Evolutionary conservation across 768 basidiomycete genomes (phyloP), one percentile per base, ranked within the genome.

Genomic region (Calocybe indica): DNA sequence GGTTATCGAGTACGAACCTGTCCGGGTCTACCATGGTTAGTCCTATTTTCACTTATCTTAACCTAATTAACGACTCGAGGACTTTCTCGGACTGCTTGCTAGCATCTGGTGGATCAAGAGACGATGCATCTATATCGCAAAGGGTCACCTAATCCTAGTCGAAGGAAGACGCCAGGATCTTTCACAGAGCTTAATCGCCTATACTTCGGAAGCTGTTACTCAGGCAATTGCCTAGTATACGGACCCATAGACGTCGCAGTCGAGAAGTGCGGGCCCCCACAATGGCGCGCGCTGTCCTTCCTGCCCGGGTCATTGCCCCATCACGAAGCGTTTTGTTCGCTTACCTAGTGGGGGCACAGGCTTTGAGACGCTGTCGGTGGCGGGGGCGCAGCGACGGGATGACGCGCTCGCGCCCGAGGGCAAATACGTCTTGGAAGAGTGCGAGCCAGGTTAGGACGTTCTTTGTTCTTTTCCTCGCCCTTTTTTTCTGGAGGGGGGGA

Each of bases 231-330:
- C 35, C 37, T 62, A 98, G 82, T 97, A 95, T 66, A 96, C 94
- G 7, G 73, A 88, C 36, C 96, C 96, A 8, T 88, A 89, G 0
- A 83, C 82, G 7, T 98, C 49, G 90, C 95, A 0, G 70, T 99
- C 34, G 95, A 98, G 62, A 75, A 79, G 49, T 96, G 93, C 63
- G 93, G 92, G 5, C 60, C 76, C 59, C 2, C 66, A 69, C 38
- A 94, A 94, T 56, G 92, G 92, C 7, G 90, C 51, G n/a, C 92
- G 6, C 75, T 93, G 5, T 89, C 85, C 5, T 95, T 94, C 66
- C 71, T 90, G 2, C 93, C 94, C 0, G 92, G 94, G 14, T 94
- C 92, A 1, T 0, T 71, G 79, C 2, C 78, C 82, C 1, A 80
- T 94, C 40, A 77, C 82, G 5, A 88, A 91, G 57, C 87, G 96